Conservation (phyloP, 345 rosid species). For the Arabis hirsuta region DNA sequence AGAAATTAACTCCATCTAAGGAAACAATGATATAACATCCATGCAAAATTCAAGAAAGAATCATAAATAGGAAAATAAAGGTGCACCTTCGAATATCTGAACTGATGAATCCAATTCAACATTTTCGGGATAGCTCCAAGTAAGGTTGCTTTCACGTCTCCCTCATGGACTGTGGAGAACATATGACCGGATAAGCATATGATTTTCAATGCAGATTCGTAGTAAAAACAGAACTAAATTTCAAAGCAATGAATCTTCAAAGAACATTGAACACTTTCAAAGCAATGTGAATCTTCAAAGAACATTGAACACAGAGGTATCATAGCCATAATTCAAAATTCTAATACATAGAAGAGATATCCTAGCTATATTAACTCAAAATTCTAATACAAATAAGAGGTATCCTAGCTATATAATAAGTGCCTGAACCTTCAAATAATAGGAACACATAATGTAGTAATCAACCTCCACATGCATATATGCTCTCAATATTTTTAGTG, state of each 20-base stretch:
- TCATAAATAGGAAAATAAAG: constrained; percentile 29
- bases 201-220: constrained; percentile 10
- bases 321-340: neutral
- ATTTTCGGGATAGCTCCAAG: constrained; percentile 74
- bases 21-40: constrained; percentile 23
- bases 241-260: constrained; percentile 14
- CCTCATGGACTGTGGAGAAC: constrained; percentile 68
- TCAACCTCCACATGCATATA: constrained; percentile 94
- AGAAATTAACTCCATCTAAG: constrained; percentile 3
- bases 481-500: constrained; percentile 76
- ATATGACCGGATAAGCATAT: constrained; percentile 33
- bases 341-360: constrained; percentile 1
- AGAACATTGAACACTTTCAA: constrained; percentile 6
- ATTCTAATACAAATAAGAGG: constrained; percentile 5
- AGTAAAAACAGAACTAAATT: neutral
- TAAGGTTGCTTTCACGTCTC: constrained; percentile 68
- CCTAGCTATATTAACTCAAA: constrained; percentile 18
- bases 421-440: constrained; percentile 21
- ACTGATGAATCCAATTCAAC: constrained; percentile 68
- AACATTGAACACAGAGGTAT: constrained; percentile 15
- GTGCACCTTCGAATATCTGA: constrained; percentile 71
- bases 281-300: constrained; percentile 17
- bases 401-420: constrained; percentile 32
- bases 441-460: constrained; percentile 38
- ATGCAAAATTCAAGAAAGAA: constrained; percentile 27